Conservation (phyloP, 2,329 filamentous ascomycete genomes). For the Colletotrichum melonis region DNA sequence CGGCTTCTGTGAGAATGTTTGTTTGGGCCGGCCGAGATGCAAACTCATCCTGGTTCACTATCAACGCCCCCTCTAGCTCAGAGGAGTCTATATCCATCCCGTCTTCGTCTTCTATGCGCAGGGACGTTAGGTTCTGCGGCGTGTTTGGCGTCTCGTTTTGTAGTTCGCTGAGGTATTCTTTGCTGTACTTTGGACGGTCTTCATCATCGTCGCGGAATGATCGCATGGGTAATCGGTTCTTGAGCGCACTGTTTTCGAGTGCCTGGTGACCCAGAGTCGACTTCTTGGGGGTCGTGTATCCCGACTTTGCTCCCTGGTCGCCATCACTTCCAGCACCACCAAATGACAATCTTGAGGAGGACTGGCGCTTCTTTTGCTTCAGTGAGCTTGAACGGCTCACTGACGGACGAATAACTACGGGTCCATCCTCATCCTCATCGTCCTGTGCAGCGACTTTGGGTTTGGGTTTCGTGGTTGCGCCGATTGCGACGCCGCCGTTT, state of each 20-base stretch:
- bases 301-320: constrained; percentile 62
- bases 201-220: constrained; percentile 68
- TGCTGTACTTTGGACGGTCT: constrained; percentile 83
- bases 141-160: constrained; percentile 88
- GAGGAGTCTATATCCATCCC: constrained; percentile 68
- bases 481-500: constrained; percentile 20
- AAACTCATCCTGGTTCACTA: constrained; percentile 66
- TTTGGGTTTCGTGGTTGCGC: constrained; percentile 22
- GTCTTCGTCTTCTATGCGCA: constrained; percentile 57
- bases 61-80: constrained; percentile 71
- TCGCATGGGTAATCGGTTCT: constrained; percentile 68
- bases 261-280: constrained; percentile 71
- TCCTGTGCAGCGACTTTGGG: constrained; percentile 43
- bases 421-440: constrained; percentile 57
- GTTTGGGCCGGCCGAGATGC: constrained; percentile 47
- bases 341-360: constrained; percentile 79
- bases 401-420: constrained; percentile 61
- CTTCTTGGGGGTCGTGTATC: constrained; percentile 71
- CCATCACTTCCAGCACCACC: constrained; percentile 59
- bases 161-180: constrained; percentile 87
- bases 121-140: constrained; percentile 70
- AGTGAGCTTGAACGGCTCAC: constrained; percentile 59
- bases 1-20: constrained; percentile 49
- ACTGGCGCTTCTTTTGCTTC: constrained; percentile 76
- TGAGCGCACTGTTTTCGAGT: constrained; percentile 74